Evolutionary conservation across 2,329 filamentous ascomycete genomes (phyloP).

Genomic region (Xylariaceae sp.): DNA sequence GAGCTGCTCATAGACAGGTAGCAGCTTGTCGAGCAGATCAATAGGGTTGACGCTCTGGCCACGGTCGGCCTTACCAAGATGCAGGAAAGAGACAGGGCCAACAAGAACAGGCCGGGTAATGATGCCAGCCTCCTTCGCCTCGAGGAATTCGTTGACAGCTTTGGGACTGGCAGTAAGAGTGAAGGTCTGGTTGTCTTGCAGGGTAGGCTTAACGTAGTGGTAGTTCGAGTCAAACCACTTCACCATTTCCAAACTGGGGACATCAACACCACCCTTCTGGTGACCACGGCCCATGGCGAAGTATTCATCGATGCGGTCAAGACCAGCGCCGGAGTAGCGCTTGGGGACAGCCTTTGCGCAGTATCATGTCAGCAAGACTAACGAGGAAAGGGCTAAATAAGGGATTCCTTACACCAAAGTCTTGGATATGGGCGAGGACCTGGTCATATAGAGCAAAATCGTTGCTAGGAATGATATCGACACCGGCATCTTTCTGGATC

Average conservation of each 20-base stretch:
- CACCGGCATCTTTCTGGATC: constrained; percentile 97
- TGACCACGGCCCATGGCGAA: constrained; percentile 99
- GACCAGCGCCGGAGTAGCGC: constrained; percentile 86
- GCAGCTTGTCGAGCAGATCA: constrained; percentile 84
- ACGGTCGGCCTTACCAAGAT: constrained; percentile 97
- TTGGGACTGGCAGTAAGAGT: constrained; percentile 83
- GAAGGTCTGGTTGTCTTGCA: constrained; percentile 96
- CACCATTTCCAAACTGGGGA: constrained; percentile 96
- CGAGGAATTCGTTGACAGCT: constrained; percentile 88
- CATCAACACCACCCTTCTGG: constrained; percentile 91
- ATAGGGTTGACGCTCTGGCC: constrained; percentile 90
- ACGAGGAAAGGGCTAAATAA: not conserved
- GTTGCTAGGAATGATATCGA: constrained; percentile 97
- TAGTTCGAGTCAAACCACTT: constrained; percentile 99
- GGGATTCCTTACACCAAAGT: constrained; percentile 73
- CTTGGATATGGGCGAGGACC: constrained; percentile 95
- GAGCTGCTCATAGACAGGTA: constrained; percentile 92
- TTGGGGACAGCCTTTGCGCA: constrained; percentile 74
- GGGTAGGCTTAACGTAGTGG: constrained; percentile 99
- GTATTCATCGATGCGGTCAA: constrained; percentile 90
- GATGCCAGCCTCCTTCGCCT: constrained; percentile 97
- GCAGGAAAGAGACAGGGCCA: constrained; percentile 95
- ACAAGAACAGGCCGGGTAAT: constrained; percentile 88
- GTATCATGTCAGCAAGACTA: constrained; percentile 19
- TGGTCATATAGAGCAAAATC: constrained; percentile 99